Percentiles rank a stretch among this genome's conserved stretches.
Evolutionary conservation across 2,329 filamentous ascomycete species (phyloP).

Genomic region (Diaporthe eres): DNA sequence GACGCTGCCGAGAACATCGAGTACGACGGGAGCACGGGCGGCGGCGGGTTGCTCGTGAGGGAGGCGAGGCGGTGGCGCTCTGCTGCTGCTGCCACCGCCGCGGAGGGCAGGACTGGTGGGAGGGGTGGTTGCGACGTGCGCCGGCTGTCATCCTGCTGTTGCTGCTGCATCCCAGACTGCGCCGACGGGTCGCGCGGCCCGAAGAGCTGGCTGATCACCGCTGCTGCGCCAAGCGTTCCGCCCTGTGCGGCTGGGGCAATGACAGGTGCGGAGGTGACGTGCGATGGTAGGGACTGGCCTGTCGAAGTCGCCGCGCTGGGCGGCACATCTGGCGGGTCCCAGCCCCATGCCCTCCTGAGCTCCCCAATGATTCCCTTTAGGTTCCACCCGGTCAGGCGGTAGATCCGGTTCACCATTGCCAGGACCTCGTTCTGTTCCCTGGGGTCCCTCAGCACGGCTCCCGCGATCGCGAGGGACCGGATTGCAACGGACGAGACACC

Average conservation of each 20-base stretch:
- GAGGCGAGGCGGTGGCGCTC: constrained; percentile 36
- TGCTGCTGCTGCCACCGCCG: constrained; percentile 42
- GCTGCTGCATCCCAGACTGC: constrained; percentile 16
- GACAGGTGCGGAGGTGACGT: constrained; percentile 4
- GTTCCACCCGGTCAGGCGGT: constrained; percentile 83
- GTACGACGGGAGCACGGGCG: constrained; percentile 29
- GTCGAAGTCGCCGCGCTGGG: not conserved
- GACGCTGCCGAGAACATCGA: constrained; percentile 21
- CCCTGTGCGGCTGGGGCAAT: constrained; percentile 27
- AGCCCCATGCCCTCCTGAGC: constrained; percentile 84
- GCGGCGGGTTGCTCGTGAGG: constrained; percentile 35
- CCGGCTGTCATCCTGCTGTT: constrained; percentile 23
- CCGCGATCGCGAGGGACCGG: constrained; percentile 83
- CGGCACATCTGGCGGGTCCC: constrained; percentile 58
- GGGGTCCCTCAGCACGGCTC: constrained; percentile 76
- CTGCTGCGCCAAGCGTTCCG: constrained; percentile 13
- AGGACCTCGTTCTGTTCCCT: constrained; percentile 87
- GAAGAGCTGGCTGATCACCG: constrained; percentile 34
- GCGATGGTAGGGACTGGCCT: constrained; percentile 10
- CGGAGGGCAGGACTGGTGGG: constrained; percentile 34
- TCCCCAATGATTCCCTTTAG: constrained; percentile 80
- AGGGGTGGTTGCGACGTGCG: constrained; percentile 27
- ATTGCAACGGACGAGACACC: constrained; percentile 85
- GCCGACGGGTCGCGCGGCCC: constrained; percentile 10
- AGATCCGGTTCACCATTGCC: constrained; percentile 81